phyloP scores from a whole-genome alignment of 345 rosid species.

The Arabis alpina region DNA sequence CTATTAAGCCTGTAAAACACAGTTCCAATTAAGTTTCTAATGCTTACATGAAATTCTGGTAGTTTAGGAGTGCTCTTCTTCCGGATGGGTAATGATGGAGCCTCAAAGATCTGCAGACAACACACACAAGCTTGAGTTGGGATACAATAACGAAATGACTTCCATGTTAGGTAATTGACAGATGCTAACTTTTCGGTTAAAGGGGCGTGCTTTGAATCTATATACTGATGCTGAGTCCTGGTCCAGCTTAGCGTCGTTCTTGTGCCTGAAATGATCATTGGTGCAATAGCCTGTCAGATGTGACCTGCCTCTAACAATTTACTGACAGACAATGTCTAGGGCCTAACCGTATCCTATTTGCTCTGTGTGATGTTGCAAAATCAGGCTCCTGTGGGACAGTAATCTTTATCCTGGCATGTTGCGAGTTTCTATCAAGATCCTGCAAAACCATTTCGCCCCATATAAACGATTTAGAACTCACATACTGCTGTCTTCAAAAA shows the following conservation, averaged over 20 bases:
- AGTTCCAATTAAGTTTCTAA: slow-evolving; percentile 1
- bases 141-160: slow-evolving; percentile 10
- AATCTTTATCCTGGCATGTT: slow-evolving; percentile 53
- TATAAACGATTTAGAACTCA: background rate
- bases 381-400: slow-evolving; percentile 94
- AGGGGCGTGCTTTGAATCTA: slow-evolving; percentile 91
- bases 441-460: slow-evolving; percentile 42
- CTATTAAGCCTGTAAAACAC: slow-evolving; percentile 11
- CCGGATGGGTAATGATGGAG: slow-evolving; percentile 75
- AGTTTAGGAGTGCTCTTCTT: slow-evolving; percentile 78
- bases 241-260: slow-evolving; percentile 49
- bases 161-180: slow-evolving; percentile 14
- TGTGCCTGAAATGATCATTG: slow-evolving; percentile 65
- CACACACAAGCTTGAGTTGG: slow-evolving; percentile 33
- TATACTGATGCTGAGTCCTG: slow-evolving; percentile 43
- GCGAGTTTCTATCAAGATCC: slow-evolving; percentile 59
- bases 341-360: slow-evolving; percentile 71
- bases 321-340: slow-evolving; percentile 22
- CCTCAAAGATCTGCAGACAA: slow-evolving; percentile 75
- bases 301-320: background rate
- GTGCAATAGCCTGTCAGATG: slow-evolving; percentile 17
- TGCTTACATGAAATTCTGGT: slow-evolving; percentile 88
- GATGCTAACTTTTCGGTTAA: slow-evolving; percentile 86
- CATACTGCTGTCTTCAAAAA: background rate
- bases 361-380: slow-evolving; percentile 84